These are phyloP conservation scores for Corymbia calophylla DNA, from an alignment of 441 rosid genomes.

Conservation along the genomic window DNA sequence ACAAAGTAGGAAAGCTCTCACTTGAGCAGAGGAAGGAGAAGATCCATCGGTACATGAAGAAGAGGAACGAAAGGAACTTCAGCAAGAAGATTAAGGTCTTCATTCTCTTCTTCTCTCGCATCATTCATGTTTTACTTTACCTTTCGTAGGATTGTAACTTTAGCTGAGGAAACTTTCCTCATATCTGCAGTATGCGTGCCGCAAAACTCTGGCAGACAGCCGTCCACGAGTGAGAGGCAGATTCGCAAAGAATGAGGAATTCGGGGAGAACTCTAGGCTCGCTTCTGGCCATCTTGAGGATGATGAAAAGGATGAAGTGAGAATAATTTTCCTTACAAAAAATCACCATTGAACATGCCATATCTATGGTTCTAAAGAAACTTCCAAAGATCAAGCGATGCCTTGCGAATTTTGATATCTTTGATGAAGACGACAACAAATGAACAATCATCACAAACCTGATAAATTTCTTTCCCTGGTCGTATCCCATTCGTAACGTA, in stretches of 20 bases:
- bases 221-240: constrained; percentile 92
- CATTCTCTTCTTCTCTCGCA: not conserved
- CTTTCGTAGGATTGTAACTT: not conserved
- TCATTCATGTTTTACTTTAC: not conserved
- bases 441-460: not conserved
- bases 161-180: not conserved
- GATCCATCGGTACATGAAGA: constrained; percentile 92
- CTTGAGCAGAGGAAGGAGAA: constrained; percentile 88
- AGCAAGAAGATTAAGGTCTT: constrained; percentile 94
- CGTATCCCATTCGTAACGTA: not conserved
- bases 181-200: constrained; percentile 73
- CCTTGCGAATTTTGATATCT: not conserved
- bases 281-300: constrained; percentile 50
- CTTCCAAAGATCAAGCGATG: not conserved
- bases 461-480: not conserved
- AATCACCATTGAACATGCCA: not conserved
- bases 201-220: constrained; percentile 93
- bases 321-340: not conserved
- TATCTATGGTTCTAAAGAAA: not conserved
- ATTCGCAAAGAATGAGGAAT: constrained; percentile 89
- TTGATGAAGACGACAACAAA: not conserved
- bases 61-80: constrained; percentile 90
- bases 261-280: constrained; percentile 42
- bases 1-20: constrained; percentile 69
- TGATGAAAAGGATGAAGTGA: constrained; percentile 50